These are phyloP conservation scores for Chlorella variabilis DNA, from an alignment of 163 green algal species.

Conservation along the genomic window DNA sequence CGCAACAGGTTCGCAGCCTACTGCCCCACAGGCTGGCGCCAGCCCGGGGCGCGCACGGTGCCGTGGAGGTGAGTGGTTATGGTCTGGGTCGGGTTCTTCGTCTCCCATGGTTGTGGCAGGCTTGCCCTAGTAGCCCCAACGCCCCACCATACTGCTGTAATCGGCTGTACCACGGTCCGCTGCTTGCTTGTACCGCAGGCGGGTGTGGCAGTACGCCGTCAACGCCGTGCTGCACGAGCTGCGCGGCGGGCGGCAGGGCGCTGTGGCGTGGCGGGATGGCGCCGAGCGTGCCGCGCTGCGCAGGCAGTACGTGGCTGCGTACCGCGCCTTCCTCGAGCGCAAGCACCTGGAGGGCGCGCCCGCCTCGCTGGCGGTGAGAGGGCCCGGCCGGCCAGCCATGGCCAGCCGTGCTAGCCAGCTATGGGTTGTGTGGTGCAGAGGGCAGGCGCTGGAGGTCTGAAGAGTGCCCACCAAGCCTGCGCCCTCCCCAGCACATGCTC, in stretches of 20 bases:
- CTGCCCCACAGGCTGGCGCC: slow-evolving; percentile 63
- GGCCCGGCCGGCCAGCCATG: not conserved
- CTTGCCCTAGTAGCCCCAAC: no score
- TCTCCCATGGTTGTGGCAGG: no score
- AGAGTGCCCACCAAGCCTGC: no score
- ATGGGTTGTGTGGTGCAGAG: no score
- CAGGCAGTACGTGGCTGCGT: slow-evolving; percentile 18
- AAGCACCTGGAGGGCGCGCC: not conserved
- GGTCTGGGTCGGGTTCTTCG: no score
- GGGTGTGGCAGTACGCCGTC: slow-evolving; percentile 81
- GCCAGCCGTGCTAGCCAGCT: no score
- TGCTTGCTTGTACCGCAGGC: slow-evolving; percentile 10
- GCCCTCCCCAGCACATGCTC: no score
- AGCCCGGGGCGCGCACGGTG: not conserved
- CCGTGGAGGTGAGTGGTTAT: slow-evolving; percentile 37
- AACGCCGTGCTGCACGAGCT: slow-evolving; percentile 69
- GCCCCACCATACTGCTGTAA: no score
- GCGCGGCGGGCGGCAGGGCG: slow-evolving; percentile 53
- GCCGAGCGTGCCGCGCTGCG: not conserved
- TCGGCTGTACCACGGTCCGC: no score
- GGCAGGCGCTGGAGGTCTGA: no score
- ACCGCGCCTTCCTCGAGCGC: slow-evolving; percentile 6
- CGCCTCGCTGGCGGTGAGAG: slow-evolving; percentile 4
- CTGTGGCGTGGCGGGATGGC: slow-evolving; percentile 46
- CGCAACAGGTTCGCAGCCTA: slow-evolving; percentile 64